phyloP scores from a whole-genome alignment of 1,139 yeast genomes.

The Saccharomyces hybrid region DNA sequence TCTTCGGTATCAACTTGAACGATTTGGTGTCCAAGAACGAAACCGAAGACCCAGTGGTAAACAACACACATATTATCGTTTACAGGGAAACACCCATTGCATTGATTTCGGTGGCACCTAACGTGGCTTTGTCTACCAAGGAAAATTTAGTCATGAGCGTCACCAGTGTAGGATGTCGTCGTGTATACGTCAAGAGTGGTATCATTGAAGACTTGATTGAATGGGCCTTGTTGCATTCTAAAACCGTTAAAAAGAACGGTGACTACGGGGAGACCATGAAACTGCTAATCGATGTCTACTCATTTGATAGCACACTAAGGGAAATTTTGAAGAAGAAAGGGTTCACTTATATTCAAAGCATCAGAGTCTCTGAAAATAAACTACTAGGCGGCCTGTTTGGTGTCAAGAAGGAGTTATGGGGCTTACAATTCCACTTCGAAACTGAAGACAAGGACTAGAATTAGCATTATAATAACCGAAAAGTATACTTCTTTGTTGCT shows the following conservation, averaged over 20 bases:
- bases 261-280: conserved; percentile 26
- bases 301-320: conserved; percentile 42
- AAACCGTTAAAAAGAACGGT: conserved; percentile 31
- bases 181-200: conserved; percentile 56
- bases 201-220: conserved; percentile 53
- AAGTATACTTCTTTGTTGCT: too few relatives aligned
- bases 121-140: conserved; percentile 27
- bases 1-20: conserved; percentile 50
- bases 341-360: conserved; percentile 30
- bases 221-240: conserved; percentile 50
- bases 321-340: conserved; percentile 34
- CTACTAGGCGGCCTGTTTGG: conserved; percentile 36
- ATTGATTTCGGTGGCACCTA: conserved; percentile 38
- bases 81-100: conserved; percentile 69
- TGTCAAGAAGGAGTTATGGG: conserved; percentile 45
- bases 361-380: conserved; percentile 27
- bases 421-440: conserved; percentile 34
- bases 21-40: conserved; percentile 37
- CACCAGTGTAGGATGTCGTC: conserved; percentile 54
- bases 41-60: conserved; percentile 30
- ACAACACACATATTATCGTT: conserved; percentile 47
- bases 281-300: conserved; percentile 42
- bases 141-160: conserved; percentile 43
- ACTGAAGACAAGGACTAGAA: conserved; percentile 7
- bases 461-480: not conserved